Conservation (phyloP, 176 grass and related monocot species). For the Zoysia japonica region DNA sequence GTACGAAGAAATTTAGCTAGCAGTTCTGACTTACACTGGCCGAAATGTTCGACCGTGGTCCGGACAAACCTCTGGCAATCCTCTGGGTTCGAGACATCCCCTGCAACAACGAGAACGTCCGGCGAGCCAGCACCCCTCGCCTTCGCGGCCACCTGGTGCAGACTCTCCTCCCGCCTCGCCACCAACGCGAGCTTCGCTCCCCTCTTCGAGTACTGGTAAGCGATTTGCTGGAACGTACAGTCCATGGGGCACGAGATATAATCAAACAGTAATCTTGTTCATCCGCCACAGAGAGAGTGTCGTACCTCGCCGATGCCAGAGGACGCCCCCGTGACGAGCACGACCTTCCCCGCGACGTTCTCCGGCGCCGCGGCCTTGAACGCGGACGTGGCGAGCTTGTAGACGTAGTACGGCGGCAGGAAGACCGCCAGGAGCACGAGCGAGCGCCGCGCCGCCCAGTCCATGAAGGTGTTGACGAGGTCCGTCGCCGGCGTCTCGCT, state of each 20-base stretch:
- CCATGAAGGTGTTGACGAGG: constrained; percentile 56
- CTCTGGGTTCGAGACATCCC: constrained; percentile 48
- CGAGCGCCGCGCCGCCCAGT: constrained; percentile 48
- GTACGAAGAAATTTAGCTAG: too few relatives aligned
- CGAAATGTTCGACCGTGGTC: constrained; percentile 52
- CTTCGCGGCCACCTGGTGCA: constrained; percentile 39
- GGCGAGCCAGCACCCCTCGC: constrained; percentile 39
- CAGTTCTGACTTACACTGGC: constrained; percentile 37
- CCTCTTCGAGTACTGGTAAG: constrained; percentile 62
- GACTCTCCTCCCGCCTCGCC: constrained; percentile 48
- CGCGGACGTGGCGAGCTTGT: constrained; percentile 46
- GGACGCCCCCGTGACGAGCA: constrained; percentile 62
- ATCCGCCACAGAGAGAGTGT: background rate
- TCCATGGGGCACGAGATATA: background rate
- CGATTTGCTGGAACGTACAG: constrained; percentile 49
- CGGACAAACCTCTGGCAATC: constrained; percentile 53
- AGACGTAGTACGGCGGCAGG: constrained; percentile 56
- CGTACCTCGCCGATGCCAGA: constrained; percentile 75
- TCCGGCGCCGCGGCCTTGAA: constrained; percentile 46
- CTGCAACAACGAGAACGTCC: constrained; percentile 47
- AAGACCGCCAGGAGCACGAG: constrained; percentile 47
- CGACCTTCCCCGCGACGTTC: constrained; percentile 59
- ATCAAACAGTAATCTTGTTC: background rate
- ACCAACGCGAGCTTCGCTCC: constrained; percentile 51
- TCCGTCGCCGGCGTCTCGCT: constrained; percentile 55